Evolutionary conservation across 371 early-diverging fungal genomes (phyloP), one percentile per base, ranked within the genome.

Genomic region (Mucor mucedo): DNA sequence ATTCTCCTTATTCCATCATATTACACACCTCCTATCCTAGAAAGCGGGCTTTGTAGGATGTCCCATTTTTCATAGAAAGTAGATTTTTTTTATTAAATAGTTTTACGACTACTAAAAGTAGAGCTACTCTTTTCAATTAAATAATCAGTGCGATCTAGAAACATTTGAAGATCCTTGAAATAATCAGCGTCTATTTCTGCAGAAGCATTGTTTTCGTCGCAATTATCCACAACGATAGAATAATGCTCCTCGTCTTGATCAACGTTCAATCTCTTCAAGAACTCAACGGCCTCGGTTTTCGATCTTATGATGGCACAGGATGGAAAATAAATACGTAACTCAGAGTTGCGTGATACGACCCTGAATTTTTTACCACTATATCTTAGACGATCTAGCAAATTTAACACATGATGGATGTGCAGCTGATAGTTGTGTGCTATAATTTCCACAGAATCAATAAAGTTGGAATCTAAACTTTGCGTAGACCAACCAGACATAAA

Each of bases 101-200:
- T 35, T 35, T 35, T 35, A 14, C 14, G 27, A 27, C 27, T 47
- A 41, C 30, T 21, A 52, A 77, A 77, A 11, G 73, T 68, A 35
- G 79, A 66, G 21, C 32, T 30, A 1, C 76, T 68, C 2, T 61
- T 60, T 42, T 78, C 76, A 55, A 81, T 77, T 45, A 81, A 50
- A 42, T 73, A 69, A 72, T 81, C 82, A 3, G 78, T 76, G 39
- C 73, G 75, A 61, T 78, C 77, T 29, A 81, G 48, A 62, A 81
- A 81, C 54, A 63, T 50, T 42, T 77, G 82, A 9, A 81, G 65
- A n/a, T 78, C 72, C 66, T 68, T 68, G 56, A 81, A 78, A 44
- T 11, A 30, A 55, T 40, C 21, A 35, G 48, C 4, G 21, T 30
- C 48, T 7, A 47, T 27, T 27, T n/a, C 48, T 27, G 9, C 4